A percentile compares a stretch with the other conserved stretches of the same genome.
These are phyloP conservation scores for Amaranthus cruentus DNA, from an alignment of 148 eudicot genomes.

Conservation along the genomic window DNA sequence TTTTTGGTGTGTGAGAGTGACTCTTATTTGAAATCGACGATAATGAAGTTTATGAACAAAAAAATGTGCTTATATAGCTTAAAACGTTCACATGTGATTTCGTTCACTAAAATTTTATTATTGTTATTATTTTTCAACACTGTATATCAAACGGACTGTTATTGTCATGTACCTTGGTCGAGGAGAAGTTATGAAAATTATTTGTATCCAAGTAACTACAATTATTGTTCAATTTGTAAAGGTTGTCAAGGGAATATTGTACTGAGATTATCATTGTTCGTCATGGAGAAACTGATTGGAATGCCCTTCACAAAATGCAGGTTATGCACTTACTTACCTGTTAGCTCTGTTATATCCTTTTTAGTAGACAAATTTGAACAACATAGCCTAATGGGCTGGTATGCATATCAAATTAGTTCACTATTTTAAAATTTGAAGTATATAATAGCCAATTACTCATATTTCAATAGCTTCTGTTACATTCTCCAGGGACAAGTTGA, in stretches of 20 bases:
- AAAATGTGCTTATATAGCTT: no score
- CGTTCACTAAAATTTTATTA: not conserved
- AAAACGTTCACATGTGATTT: not conserved
- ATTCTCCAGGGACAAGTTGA: slow-evolving; percentile 68
- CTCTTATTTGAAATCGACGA: no score
- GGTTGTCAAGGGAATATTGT: slow-evolving; percentile 8
- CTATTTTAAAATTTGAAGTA: not conserved
- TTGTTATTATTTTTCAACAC: not conserved
- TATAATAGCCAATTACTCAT: not conserved
- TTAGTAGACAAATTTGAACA: no score
- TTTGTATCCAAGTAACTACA: not conserved
- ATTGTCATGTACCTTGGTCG: not conserved
- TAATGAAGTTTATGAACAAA: no score
- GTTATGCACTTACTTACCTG: slow-evolving; percentile 17
- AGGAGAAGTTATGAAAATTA: not conserved
- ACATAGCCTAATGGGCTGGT: no score
- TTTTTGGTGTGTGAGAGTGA: no score
- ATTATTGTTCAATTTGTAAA: not conserved
- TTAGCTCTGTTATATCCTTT: not conserved
- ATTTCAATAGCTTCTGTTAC: not conserved
- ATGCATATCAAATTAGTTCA: not conserved
- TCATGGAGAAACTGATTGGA: slow-evolving; percentile 64
- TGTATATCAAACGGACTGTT: not conserved
- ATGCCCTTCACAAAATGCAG: slow-evolving; percentile 60
- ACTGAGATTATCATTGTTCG: slow-evolving; percentile 31